Evolutionary conservation across 75 land plant species (phyloP).

Genomic region (Cunninghamia lanceolata): DNA sequence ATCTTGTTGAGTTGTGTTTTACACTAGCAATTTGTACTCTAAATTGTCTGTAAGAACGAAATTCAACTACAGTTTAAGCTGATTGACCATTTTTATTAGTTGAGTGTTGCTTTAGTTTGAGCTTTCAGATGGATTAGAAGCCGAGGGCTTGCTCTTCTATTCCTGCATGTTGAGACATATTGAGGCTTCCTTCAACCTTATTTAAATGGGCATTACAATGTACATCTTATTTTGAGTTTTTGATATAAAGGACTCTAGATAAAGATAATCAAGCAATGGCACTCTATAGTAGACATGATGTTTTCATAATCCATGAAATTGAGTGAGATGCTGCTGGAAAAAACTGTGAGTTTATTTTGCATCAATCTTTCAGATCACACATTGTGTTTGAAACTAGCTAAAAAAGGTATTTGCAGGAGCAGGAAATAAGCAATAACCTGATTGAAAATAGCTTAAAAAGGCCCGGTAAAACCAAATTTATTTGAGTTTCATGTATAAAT

Average conservation of each 20-base stretch:
- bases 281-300: background rate
- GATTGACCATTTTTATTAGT: background rate
- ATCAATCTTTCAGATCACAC: no score
- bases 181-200: background rate
- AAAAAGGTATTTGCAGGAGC: background rate
- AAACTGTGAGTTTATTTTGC: no score
- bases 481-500: background rate
- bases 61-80: background rate
- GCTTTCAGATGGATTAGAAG: background rate
- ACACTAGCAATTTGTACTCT: background rate
- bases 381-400: no score
- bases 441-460: no score
- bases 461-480: background rate
- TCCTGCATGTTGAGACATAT: background rate
- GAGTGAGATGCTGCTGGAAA: no score
- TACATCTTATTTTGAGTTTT: background rate
- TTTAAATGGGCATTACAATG: no score
- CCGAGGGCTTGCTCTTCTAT: background rate
- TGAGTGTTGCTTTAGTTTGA: background rate
- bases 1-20: background rate
- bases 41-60: background rate
- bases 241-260: background rate
- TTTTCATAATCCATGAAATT: no score
- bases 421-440: background rate
- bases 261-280: background rate